These are phyloP conservation scores for Hypoxylon crocopeplum DNA, from an alignment of 495 filamentous ascomycete genomes.

Conservation along the genomic window DNA sequence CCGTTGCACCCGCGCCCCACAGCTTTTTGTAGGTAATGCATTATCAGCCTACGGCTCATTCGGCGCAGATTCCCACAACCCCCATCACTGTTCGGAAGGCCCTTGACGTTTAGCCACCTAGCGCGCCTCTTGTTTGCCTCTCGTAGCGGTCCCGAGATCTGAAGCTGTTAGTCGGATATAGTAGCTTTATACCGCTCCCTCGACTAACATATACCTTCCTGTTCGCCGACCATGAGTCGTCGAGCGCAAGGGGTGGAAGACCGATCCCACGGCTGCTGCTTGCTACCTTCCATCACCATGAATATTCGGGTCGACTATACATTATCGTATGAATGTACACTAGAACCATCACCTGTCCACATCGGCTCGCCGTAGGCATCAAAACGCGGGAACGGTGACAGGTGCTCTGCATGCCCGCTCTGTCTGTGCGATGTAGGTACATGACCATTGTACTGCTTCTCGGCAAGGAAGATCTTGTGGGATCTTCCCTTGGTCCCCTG, in stretches of 20 bases:
- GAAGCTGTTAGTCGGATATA: conserved; percentile 12
- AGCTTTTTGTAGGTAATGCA: conserved; percentile 43
- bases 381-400: conserved; percentile 30
- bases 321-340: not conserved
- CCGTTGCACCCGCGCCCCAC: conserved; percentile 42
- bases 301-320: too few species aligned
- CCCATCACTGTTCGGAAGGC: conserved; percentile 26
- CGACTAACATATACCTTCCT: conserved; percentile 4
- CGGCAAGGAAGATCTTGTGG: conserved; percentile 43
- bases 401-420: conserved; percentile 31
- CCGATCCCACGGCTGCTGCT: too few species aligned
- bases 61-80: conserved; percentile 53
- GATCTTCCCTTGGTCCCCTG: conserved; percentile 44
- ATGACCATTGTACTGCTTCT: conserved; percentile 30
- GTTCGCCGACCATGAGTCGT: not conserved
- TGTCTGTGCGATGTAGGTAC: conserved; percentile 40
- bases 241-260: conserved; percentile 7
- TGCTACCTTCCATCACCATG: not conserved
- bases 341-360: conserved; percentile 19
- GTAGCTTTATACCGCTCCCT: conserved; percentile 10
- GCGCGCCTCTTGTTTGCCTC: conserved; percentile 29
- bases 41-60: conserved; percentile 60
- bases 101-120: conserved; percentile 29
- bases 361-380: conserved; percentile 29
- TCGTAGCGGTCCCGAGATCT: conserved; percentile 18